These are phyloP conservation scores for Candida piceae DNA, from an alignment of 805 yeast genomes.

Conservation along the genomic window DNA sequence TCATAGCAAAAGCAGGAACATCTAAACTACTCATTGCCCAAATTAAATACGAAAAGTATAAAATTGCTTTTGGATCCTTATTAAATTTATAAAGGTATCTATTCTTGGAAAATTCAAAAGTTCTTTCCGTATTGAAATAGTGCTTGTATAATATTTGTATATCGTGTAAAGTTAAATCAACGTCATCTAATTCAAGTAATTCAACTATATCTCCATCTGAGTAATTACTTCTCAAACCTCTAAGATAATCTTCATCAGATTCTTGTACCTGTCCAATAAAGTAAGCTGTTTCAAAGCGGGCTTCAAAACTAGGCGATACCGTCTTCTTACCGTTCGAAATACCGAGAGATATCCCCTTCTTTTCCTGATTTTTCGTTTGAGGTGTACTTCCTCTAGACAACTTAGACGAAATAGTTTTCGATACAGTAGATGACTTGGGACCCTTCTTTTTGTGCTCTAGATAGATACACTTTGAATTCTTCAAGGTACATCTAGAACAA, in stretches of 20 bases:
- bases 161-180: conserved; percentile 19
- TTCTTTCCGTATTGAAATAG: too few relatives aligned
- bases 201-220: conserved; percentile 7
- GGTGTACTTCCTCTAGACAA: neutral
- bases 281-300: too few relatives aligned
- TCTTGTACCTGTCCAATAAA: too few relatives aligned
- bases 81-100: conserved; percentile 18
- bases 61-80: conserved; percentile 14
- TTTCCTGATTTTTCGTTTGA: too few relatives aligned
- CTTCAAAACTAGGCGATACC: too few relatives aligned
- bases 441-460: conserved; percentile 28
- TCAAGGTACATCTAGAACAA: conserved; percentile 22
- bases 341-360: too few relatives aligned
- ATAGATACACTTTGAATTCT: conserved; percentile 20
- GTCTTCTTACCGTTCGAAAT: too few relatives aligned
- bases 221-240: conserved; percentile 1
- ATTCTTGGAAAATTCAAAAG: conserved; percentile 14
- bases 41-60: conserved; percentile 20
- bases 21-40: conserved; percentile 20
- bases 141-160: conserved; percentile 19
- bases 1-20: conserved; percentile 14
- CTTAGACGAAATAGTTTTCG: too few relatives aligned
- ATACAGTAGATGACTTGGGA: conserved; percentile 21
- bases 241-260: too few relatives aligned
- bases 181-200: conserved; percentile 10